Percentiles rank a stretch among this genome's conserved stretches.
These are phyloP conservation scores for Sporothrix inflata DNA, from an alignment of 2,329 filamentous ascomycete species.

Conservation along the genomic window DNA sequence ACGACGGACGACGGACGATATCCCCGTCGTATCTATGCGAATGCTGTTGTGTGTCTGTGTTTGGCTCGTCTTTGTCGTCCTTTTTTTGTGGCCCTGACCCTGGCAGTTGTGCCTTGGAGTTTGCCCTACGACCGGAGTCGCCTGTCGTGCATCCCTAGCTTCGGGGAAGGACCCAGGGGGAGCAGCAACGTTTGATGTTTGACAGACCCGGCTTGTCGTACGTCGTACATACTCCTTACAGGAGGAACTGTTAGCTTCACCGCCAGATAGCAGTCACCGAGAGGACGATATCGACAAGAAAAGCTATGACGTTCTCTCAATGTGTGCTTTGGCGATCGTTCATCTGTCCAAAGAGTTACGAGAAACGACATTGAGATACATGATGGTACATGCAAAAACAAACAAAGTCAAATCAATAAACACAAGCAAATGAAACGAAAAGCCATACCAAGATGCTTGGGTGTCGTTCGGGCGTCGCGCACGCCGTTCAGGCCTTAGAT, in stretches of 20 bases:
- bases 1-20: not conserved
- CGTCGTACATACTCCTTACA: not conserved
- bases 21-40: slow-evolving; percentile 2
- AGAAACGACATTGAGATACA: not conserved
- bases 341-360: not conserved
- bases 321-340: not conserved
- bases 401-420: not conserved
- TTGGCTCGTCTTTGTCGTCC: not conserved
- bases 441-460: not conserved
- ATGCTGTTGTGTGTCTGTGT: not conserved
- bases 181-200: slow-evolving; percentile 13
- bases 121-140: slow-evolving; percentile 18
- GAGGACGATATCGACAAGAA: not conserved
- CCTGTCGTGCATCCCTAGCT: slow-evolving; percentile 16
- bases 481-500: not conserved
- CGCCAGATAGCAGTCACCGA: not conserved
- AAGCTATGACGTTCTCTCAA: not conserved
- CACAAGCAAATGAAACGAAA: not conserved
- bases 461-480: slow-evolving; percentile 7
- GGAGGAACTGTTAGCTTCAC: slow-evolving; percentile 10
- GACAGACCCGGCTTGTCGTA: not conserved
- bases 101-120: slow-evolving; percentile 14
- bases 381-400: not conserved
- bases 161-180: not conserved
- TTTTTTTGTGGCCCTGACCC: not conserved